These are phyloP conservation scores for Chimonanthus salicifolius DNA, from an alignment of 164 flowering plant species.

Conservation along the genomic window DNA sequence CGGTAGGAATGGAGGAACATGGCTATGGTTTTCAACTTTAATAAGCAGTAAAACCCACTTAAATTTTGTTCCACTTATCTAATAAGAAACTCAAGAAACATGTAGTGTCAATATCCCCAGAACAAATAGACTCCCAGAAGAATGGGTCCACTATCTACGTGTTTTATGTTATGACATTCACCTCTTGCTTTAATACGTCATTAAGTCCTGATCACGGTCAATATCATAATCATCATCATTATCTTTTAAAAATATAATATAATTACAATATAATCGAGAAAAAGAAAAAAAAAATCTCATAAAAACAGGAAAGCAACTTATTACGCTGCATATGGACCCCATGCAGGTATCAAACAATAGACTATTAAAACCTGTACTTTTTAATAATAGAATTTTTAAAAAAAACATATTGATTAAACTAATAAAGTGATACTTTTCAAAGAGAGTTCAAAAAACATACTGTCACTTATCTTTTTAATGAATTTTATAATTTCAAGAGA, in stretches of 20 bases:
- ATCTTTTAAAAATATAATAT: not conserved
- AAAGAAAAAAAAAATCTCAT: not conserved
- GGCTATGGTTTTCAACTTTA: not conserved
- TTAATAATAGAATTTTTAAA: too few relatives aligned
- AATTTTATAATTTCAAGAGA: too few relatives aligned
- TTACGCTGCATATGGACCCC: too few relatives aligned
- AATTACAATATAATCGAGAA: not conserved
- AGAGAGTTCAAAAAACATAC: too few relatives aligned
- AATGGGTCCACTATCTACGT: not conserved
- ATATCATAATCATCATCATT: too few relatives aligned
- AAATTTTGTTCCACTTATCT: not conserved
- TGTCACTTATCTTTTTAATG: too few relatives aligned
- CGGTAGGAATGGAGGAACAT: not conserved
- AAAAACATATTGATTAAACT: too few relatives aligned
- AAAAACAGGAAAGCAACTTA: not conserved
- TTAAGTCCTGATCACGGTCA: not conserved
- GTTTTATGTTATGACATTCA: not conserved
- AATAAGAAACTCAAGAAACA: not conserved
- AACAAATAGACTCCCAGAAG: not conserved
- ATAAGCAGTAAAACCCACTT: not conserved
- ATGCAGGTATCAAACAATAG: too few relatives aligned
- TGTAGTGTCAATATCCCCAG: not conserved
- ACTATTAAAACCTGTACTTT: too few relatives aligned
- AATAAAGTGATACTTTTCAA: too few relatives aligned
- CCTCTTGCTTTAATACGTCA: not conserved